A percentile compares a stretch with the other conserved stretches of the same genome.
Conservation (phyloP, 495 filamentous ascomycete species). For the Penicillium pulvis region DNA sequence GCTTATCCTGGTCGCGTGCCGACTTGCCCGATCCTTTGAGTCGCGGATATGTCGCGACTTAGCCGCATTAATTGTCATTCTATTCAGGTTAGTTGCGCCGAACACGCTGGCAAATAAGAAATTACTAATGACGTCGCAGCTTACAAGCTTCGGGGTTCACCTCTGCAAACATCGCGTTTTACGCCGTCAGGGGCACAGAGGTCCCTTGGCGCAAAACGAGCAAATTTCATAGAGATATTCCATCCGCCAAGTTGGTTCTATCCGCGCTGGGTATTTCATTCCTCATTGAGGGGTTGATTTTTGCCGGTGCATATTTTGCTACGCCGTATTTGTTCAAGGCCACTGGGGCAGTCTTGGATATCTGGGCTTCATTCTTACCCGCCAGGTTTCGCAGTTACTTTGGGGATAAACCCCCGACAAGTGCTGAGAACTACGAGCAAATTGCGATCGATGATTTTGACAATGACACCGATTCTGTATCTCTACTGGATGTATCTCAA, state of each 20-base stretch:
- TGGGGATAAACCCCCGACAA: constrained; percentile 1
- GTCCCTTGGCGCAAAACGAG: constrained; percentile 18
- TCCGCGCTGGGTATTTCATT: constrained; percentile 11
- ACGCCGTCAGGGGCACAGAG: constrained; percentile 16
- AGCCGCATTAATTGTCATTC: constrained; percentile 10
- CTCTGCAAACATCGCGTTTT: constrained; percentile 20
- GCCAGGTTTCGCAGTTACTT: constrained; percentile 4
- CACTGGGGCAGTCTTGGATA: constrained; percentile 8
- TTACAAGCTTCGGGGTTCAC: constrained; percentile 9
- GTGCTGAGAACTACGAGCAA: constrained; percentile 13
- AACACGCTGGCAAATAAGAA: too few relatives aligned
- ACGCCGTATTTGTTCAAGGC: constrained; percentile 15
- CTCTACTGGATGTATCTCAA: constrained; percentile 7
- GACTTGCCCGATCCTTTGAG: constrained; percentile 15
- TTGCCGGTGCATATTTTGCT: constrained; percentile 15
- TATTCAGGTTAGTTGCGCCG: constrained; percentile 16
- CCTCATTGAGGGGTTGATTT: constrained; percentile 7
- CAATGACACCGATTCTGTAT: constrained; percentile 13
- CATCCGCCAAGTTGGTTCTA: constrained; percentile 5
- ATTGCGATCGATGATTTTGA: constrained; percentile 20
- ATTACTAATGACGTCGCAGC: constrained; percentile 9
- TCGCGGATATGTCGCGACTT: constrained; percentile 6
- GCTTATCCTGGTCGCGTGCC: constrained; percentile 21
- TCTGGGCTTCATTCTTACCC: constrained; percentile 14
- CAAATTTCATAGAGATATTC: constrained; percentile 6